Evolutionary conservation across 225 moss, liverwort and hornwort species (phyloP).

Genomic region (Sphagnum contortum): DNA sequence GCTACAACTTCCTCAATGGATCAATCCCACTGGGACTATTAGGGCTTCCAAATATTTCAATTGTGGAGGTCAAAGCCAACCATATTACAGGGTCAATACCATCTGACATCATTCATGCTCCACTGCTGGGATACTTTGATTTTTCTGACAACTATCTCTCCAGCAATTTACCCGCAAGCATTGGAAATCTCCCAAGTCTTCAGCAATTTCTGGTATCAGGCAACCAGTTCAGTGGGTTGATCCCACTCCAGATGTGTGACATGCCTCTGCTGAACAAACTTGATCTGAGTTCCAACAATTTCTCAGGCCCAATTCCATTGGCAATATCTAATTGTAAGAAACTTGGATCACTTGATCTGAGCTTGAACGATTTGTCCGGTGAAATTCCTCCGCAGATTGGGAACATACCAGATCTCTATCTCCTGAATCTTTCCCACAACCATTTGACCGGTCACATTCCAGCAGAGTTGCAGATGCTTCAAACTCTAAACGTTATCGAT

Average conservation of each 20-base stretch:
- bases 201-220: constrained; percentile 30
- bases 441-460: constrained; percentile 53
- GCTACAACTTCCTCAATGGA: constrained; percentile 51
- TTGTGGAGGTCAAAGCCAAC: constrained; percentile 58
- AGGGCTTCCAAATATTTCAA: constrained; percentile 40
- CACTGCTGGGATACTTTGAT: constrained; percentile 37
- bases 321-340: constrained; percentile 53
- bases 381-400: constrained; percentile 49
- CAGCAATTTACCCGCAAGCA: constrained; percentile 35
- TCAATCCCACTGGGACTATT: constrained; percentile 51
- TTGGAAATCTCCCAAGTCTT: constrained; percentile 52
- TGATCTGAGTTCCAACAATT: constrained; percentile 49
- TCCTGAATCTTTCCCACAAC: constrained; percentile 65
- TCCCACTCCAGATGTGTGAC: constrained; percentile 61
- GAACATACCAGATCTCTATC: constrained; percentile 39
- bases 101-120: constrained; percentile 33
- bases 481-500: constrained; percentile 67
- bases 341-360: constrained; percentile 53
- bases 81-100: constrained; percentile 53
- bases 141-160: constrained; percentile 53
- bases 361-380: constrained; percentile 45
- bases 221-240: constrained; percentile 49
- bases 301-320: constrained; percentile 49
- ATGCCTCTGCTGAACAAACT: constrained; percentile 50
- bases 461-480: constrained; percentile 26